Evolutionary conservation across 2,329 filamentous ascomycete genomes (phyloP).

Genomic region (Alternaria angustiovoidea): DNA sequence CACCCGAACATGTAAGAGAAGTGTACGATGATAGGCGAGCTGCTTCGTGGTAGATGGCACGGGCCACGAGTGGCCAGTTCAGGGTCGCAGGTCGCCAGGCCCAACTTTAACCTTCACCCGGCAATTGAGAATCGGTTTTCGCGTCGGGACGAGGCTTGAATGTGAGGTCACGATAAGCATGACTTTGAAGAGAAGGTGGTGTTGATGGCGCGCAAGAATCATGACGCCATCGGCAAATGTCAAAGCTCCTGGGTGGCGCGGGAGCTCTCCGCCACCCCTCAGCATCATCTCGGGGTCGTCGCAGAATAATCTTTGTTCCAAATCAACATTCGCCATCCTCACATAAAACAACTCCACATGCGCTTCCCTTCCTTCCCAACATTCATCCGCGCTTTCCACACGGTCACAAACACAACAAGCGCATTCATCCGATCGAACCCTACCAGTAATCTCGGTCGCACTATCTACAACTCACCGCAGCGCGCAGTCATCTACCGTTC

Average conservation of each 20-base stretch:
- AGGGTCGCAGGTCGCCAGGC: neutral
- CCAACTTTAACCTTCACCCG: neutral
- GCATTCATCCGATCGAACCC: slow-evolving; percentile 42
- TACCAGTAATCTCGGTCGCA: slow-evolving; percentile 48
- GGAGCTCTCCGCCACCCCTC: slow-evolving; percentile 37
- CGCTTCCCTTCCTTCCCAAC: slow-evolving; percentile 59
- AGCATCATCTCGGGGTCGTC: slow-evolving; percentile 19
- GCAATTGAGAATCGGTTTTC: too few species aligned
- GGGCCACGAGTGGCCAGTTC: neutral
- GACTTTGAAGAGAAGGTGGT: neutral
- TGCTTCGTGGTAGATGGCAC: neutral
- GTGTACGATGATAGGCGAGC: neutral
- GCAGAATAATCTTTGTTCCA: neutral
- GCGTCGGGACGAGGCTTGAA: rapidly evolving
- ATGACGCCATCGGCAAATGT: slow-evolving; percentile 41
- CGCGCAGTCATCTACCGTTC: slow-evolving; percentile 52
- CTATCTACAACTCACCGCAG: slow-evolving; percentile 37
- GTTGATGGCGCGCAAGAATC: slow-evolving; percentile 12
- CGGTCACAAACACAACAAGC: slow-evolving; percentile 56
- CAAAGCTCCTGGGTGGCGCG: slow-evolving; percentile 36
- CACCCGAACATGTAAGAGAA: neutral
- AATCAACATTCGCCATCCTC: slow-evolving; percentile 1
- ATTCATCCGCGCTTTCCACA: slow-evolving; percentile 58
- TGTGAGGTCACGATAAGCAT: neutral
- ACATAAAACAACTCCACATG: slow-evolving; percentile 47